phyloP scores from a whole-genome alignment of 495 filamentous ascomycete species.

The Neurospora intermedia region DNA sequence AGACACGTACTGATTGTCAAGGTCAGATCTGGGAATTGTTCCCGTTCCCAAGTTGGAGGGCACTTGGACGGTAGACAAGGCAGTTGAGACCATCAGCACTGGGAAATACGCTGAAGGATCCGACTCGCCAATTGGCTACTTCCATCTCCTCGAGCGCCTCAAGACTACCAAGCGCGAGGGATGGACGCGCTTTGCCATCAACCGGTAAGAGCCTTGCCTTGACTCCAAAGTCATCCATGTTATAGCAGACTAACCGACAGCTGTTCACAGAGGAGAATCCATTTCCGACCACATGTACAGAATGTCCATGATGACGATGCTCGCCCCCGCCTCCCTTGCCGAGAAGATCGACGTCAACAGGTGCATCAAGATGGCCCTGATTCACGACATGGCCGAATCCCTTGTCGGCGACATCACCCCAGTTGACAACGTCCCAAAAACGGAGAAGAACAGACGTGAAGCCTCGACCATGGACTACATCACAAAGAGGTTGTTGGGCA shows the following conservation, averaged over 20 bases:
- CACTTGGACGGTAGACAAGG: slow-evolving; percentile 41
- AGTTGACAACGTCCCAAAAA: slow-evolving; percentile 56
- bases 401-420: slow-evolving; percentile 96
- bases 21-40: slow-evolving; percentile 18
- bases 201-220: slow-evolving; percentile 29
- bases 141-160: slow-evolving; percentile 82
- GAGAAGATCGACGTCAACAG: slow-evolving; percentile 60
- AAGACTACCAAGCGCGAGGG: slow-evolving; percentile 95
- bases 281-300: slow-evolving; percentile 99
- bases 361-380: slow-evolving; percentile 85
- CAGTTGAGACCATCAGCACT: slow-evolving; percentile 31
- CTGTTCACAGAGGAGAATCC: slow-evolving; percentile 49
- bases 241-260: slow-evolving; percentile 3
- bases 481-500: slow-evolving; percentile 56
- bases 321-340: slow-evolving; percentile 70
- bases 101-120: slow-evolving; percentile 47
- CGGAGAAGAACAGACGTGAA: slow-evolving; percentile 82
- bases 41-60: slow-evolving; percentile 24
- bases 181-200: slow-evolving; percentile 80
- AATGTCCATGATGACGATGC: slow-evolving; percentile 93
- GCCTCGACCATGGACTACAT: slow-evolving; percentile 84
- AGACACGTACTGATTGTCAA: neutral
- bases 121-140: slow-evolving; percentile 73
- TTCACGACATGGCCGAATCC: slow-evolving; percentile 96
- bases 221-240: neutral